phyloP scores from a whole-genome alignment of 225 moss, liverwort and hornwort species.

The Pleurozium schreberi region DNA sequence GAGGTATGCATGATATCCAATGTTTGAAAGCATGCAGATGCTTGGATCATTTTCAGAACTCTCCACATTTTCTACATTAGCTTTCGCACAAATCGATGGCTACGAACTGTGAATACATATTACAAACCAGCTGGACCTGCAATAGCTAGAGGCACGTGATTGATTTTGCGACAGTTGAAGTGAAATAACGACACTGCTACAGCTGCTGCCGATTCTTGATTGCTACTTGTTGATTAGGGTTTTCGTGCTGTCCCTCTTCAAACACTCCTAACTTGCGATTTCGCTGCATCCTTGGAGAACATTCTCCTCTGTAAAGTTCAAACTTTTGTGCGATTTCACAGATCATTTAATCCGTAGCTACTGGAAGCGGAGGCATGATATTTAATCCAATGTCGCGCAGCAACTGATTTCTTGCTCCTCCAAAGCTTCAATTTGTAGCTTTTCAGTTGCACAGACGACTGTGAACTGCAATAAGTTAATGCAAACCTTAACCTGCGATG shows the following conservation, averaged over 20 bases:
- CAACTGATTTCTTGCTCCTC: neutral
- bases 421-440: neutral
- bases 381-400: neutral
- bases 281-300: neutral
- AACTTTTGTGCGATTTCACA: neutral
- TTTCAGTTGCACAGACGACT: neutral
- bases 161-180: neutral
- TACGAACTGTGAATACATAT: too few relatives aligned
- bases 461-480: neutral
- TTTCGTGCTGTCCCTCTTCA: neutral
- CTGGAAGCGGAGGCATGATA: neutral
- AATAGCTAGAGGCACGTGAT: neutral
- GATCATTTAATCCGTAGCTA: neutral
- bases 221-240: neutral
- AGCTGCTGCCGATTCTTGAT: neutral
- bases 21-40: neutral
- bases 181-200: neutral
- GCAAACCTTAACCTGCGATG: neutral
- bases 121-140: neutral
- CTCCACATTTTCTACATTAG: neutral
- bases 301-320: too few relatives aligned
- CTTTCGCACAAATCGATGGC: neutral
- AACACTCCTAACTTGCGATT: neutral
- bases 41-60: neutral
- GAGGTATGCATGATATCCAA: neutral